phyloP scores from a whole-genome alignment of 306 rosid species.

The Malus asiatica region DNA sequence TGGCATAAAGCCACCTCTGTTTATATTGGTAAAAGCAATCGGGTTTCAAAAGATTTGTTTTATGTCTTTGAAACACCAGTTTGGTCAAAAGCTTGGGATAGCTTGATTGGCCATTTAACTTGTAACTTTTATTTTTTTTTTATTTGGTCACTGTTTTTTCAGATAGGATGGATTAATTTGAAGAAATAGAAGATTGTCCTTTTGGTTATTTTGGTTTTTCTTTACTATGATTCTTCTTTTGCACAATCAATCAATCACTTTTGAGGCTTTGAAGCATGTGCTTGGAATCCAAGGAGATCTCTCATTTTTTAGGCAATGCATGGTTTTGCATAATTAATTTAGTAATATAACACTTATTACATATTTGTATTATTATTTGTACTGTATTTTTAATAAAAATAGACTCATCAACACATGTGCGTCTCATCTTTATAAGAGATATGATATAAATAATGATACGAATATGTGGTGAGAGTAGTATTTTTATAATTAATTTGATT shows the following conservation, averaged over 20 bases:
- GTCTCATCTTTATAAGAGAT: too few species aligned
- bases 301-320: not conserved
- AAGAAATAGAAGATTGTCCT: constrained; percentile 23
- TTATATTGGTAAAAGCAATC: constrained; percentile 25
- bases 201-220: constrained; percentile 16
- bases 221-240: constrained; percentile 23
- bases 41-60: constrained; percentile 70
- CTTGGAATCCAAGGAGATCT: constrained; percentile 49
- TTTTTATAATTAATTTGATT: not conserved
- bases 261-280: constrained; percentile 14
- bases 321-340: not conserved
- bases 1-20: constrained; percentile 43
- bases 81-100: constrained; percentile 51
- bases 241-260: constrained; percentile 13
- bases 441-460: too few species aligned
- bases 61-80: constrained; percentile 53
- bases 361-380: too few species aligned
- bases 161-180: constrained; percentile 25
- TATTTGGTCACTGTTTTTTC: constrained; percentile 18
- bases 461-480: too few species aligned
- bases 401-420: fast-evolving
- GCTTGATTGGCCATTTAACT: constrained; percentile 39
- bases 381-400: too few species aligned
- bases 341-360: too few species aligned
- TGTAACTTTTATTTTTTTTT: constrained; percentile 12